phyloP scores from a whole-genome alignment of 2,329 filamentous ascomycete genomes.

The Colletotrichum filicis region DNA sequence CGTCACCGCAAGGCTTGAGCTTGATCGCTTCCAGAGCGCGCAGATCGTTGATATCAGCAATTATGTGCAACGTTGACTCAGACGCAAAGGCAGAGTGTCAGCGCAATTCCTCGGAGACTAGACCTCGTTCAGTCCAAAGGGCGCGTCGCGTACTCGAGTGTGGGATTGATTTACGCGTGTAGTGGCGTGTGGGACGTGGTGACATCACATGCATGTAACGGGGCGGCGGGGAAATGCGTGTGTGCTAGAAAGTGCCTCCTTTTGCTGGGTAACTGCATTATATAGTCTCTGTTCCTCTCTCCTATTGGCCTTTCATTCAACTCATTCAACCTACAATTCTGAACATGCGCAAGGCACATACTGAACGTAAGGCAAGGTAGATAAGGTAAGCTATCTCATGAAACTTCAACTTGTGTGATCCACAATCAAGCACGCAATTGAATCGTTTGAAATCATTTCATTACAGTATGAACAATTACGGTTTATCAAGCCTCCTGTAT shows the following conservation, averaged over 20 bases:
- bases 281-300: not conserved
- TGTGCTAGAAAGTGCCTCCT: not conserved
- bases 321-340: not conserved
- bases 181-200: conserved; percentile 8
- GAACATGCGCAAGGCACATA: not conserved
- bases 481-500: not conserved
- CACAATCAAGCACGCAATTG: not conserved
- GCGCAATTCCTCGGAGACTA: conserved; percentile 7
- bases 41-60: not conserved
- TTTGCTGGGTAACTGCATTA: not conserved
- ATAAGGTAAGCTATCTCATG: not conserved
- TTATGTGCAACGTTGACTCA: not conserved
- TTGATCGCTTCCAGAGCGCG: not conserved
- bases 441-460: not conserved
- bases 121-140: conserved; percentile 14
- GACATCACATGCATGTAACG: conserved; percentile 32
- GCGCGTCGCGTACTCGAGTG: conserved; percentile 27
- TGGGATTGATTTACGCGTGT: conserved; percentile 30
- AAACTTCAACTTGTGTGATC: not conserved
- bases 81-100: not conserved
- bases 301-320: not conserved
- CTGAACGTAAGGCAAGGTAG: too few species aligned
- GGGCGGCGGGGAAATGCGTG: not conserved
- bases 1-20: not conserved
- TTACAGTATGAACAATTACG: not conserved